phyloP scores from a whole-genome alignment of 2,329 filamentous ascomycete genomes.

The Claviceps purpurea region DNA sequence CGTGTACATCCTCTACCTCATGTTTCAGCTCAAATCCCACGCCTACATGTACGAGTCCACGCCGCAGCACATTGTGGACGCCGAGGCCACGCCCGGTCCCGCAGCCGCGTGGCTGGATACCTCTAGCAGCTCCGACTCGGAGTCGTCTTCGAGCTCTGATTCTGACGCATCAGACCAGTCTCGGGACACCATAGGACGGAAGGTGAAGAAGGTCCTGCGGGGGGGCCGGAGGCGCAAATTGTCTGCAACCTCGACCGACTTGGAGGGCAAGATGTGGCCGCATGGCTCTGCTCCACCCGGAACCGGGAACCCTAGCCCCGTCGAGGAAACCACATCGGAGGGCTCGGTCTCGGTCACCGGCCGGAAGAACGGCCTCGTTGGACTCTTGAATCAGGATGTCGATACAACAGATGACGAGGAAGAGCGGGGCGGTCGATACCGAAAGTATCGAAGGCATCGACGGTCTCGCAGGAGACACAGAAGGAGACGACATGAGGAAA shows the following conservation, averaged over 20 bases:
- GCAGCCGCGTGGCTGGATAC: conserved; percentile 70
- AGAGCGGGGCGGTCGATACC: conserved; percentile 22
- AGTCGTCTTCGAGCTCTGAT: conserved; percentile 50
- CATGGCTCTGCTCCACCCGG: conserved; percentile 27
- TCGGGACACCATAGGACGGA: conserved; percentile 53
- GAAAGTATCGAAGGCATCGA: conserved; percentile 22
- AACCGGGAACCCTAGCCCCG: conserved; percentile 18
- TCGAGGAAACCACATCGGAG: conserved; percentile 26
- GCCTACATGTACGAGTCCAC: conserved; percentile 87
- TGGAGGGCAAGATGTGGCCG: conserved; percentile 19
- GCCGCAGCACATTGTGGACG: conserved; percentile 83
- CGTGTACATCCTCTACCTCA: conserved; percentile 69
- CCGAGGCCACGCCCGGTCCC: conserved; percentile 76
- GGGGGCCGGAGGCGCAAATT: conserved; percentile 63
- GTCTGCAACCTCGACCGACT: conserved; percentile 54
- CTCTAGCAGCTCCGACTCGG: conserved; percentile 40
- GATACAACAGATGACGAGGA: conserved; percentile 35
- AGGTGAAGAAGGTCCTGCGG: conserved; percentile 63
- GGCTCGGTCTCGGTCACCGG: conserved; percentile 24
- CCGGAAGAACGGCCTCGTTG: conserved; percentile 21
- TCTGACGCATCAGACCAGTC: conserved; percentile 49
- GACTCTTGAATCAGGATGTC: conserved; percentile 27
- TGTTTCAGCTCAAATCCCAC: conserved; percentile 88
- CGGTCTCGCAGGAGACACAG: conserved; percentile 21
- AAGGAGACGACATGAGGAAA: conserved; percentile 25